Base-by-base conservation (phyloP, 768 basidiomycete genomes). In the Cyclocybe aegerita region DNA sequence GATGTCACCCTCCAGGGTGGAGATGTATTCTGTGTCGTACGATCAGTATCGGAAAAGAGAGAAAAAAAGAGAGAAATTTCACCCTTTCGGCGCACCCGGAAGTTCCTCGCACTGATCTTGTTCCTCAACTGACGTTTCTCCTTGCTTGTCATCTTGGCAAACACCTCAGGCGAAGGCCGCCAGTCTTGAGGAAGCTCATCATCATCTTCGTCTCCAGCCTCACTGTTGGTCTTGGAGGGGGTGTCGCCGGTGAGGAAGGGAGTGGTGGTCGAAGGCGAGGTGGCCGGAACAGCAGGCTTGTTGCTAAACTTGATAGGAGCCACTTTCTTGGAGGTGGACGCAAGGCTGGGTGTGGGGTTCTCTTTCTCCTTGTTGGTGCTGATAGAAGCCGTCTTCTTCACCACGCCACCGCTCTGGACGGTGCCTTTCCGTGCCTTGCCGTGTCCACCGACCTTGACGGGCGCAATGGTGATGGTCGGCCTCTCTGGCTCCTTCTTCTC, bases 91-190 rank as follows among this genome's bases (percentile, higher is more conserved):
- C 96, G 74, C 29, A 93, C 90, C n/a, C 96, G 79, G 71, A 98
- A 98, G 65, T 96, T 97, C 47, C 95, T 74, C 0, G 96, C 96
- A 57, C 86, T 88, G 59, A 98, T 93, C 84, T 99, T 99, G 74
- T 99, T 99, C 44, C 96, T 69, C 38, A 98, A 73, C 67, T 98
- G 96, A 7, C 97, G 74, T 70, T 98, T 98, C 75, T 98, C 95
- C 72, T 96, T 98, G 61, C 85, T 88, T 4, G 84, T 83, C 82
- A 99, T 89, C 69, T 93, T 98, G 64, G 90, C 86, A 73, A 98
- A 97, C 54, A 94, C 93, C 57, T 97, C 96, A 0, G 93, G 88
- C 3, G 83, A 80, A 7, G 91, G 92, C 43, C 90, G 80, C 88
- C 90, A 92, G 58, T 93, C 88, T 31, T 86, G 87, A 11, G 84